Base-by-base conservation (phyloP, 1,284 basidiomycete genomes). In the Athelia psychrophila region DNA sequence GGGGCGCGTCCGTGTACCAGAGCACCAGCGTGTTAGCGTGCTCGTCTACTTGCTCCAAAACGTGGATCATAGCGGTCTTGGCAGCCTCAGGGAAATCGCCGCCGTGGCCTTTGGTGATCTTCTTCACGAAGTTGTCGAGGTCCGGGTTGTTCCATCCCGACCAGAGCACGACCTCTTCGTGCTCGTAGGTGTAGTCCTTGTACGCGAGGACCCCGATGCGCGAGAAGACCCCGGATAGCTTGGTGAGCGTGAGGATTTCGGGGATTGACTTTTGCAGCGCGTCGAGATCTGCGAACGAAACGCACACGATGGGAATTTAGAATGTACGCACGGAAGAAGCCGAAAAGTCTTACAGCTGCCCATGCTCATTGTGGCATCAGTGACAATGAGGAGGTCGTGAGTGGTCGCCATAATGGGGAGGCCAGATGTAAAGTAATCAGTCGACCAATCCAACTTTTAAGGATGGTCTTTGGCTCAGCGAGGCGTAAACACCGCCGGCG, bases 1-100 rank as follows among this genome's bases (percentile, higher is more conserved):
- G 62, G 8, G 61, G 59, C 15, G 62, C 62, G 47, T 64, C 61
- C 16, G 62, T 54, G 48, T 60, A 63, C 61, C 61, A 63, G 20
- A 64, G 44, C 18, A 63, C 52, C 3, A 64, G 56, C 0, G 61
- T 64, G 33, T 55, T 48, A 19, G 52, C 48, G 6, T 58, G 30
- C 19, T 60, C 57, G 44, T 63, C 50, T 35, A 54, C 57, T 2
- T 52, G 52, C 47, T 63, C 54, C 52, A 64, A 44, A 16, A 49
- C 58, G 16, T 55, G 57, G 46, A 60, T 58, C 25, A 64, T 49
- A 8, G 58, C 62, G 4, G 58, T 62, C 42, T 64, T 63, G 24
- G 61, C 61, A 10, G 62, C 62, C 40, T 63, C 62, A 2, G 62
- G 62, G 19, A 49, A 61, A 52, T 64, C 61, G 19, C 57, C 59